Evolutionary conservation across 768 basidiomycete species (phyloP).

Genomic region (Agaricus subrufescens): DNA sequence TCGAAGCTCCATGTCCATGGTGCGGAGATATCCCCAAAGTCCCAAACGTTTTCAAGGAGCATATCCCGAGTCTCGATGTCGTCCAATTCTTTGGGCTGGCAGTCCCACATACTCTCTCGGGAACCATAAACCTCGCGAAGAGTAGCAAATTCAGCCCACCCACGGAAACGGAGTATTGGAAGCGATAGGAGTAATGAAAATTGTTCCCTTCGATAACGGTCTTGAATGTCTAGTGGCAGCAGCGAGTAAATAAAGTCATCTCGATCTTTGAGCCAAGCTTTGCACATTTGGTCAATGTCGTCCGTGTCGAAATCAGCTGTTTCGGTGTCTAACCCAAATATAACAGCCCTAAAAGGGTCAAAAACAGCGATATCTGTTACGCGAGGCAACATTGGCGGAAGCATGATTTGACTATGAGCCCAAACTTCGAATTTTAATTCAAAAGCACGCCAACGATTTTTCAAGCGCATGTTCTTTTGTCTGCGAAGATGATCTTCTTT

Average conservation of each 20-base stretch:
- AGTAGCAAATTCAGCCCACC: background rate
- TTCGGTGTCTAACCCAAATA: background rate
- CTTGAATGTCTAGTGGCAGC: background rate
- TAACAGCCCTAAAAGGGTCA: background rate
- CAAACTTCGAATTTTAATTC: background rate
- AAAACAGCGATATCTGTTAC: background rate
- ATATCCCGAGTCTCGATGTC: background rate
- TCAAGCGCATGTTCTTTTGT: background rate
- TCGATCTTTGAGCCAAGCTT: background rate
- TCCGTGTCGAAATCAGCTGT: background rate
- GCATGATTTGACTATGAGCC: background rate
- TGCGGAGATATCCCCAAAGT: background rate
- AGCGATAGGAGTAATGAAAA: background rate
- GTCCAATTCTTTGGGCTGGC: too few species aligned
- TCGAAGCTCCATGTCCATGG: conserved; percentile 39
- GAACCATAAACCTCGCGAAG: background rate
- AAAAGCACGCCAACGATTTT: background rate
- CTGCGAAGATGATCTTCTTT: too few species aligned
- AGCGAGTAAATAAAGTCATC: background rate
- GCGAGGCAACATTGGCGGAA: background rate
- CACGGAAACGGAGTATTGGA: background rate
- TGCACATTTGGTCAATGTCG: background rate
- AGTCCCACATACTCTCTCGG: background rate
- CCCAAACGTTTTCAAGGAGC: conserved; percentile 13
- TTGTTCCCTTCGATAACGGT: background rate